Evolutionary conservation across 1,139 yeast genomes (phyloP).

Genomic region (Yamadazyma membranifaciens): DNA sequence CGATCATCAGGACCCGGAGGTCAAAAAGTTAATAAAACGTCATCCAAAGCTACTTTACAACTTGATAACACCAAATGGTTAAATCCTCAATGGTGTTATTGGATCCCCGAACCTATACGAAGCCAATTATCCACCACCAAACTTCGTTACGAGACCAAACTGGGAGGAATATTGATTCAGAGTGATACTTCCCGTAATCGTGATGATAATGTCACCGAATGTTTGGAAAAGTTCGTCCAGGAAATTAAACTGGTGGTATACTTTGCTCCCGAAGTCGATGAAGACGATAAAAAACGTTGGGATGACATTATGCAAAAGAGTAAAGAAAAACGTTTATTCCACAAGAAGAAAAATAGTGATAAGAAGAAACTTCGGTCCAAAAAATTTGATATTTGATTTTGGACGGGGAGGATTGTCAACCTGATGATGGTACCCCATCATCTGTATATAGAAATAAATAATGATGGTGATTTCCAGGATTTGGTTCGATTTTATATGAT

Average conservation of each 20-base stretch:
- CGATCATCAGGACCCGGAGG: constrained; percentile 95
- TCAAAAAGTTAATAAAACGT: constrained; percentile 85
- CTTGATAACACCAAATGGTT: constrained; percentile 50
- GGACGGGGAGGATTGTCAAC: too few species aligned
- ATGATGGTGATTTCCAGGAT: too few species aligned
- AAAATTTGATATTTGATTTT: constrained; percentile 25
- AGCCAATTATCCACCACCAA: constrained; percentile 37
- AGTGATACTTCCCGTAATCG: constrained; percentile 62
- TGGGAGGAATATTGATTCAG: constrained; percentile 59
- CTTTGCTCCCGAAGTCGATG: constrained; percentile 51
- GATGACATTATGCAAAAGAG: constrained; percentile 41
- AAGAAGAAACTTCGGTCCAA: constrained; percentile 53
- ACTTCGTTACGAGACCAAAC: constrained; percentile 57
- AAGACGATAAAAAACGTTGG: constrained; percentile 58
- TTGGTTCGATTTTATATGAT: too few species aligned
- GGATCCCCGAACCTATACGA: constrained; percentile 63
- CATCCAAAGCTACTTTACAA: constrained; percentile 73
- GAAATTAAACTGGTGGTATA: constrained; percentile 50
- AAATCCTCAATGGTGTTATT: constrained; percentile 37
- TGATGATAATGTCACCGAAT: constrained; percentile 55
- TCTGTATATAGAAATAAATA: too few species aligned
- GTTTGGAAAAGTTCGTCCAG: constrained; percentile 55
- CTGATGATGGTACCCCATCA: too few species aligned
- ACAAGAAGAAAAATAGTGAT: constrained; percentile 52
- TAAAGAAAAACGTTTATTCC: constrained; percentile 48